Evolutionary conservation across 2,329 filamentous ascomycete genomes (phyloP).

Genomic region (Polychaeton citri): DNA sequence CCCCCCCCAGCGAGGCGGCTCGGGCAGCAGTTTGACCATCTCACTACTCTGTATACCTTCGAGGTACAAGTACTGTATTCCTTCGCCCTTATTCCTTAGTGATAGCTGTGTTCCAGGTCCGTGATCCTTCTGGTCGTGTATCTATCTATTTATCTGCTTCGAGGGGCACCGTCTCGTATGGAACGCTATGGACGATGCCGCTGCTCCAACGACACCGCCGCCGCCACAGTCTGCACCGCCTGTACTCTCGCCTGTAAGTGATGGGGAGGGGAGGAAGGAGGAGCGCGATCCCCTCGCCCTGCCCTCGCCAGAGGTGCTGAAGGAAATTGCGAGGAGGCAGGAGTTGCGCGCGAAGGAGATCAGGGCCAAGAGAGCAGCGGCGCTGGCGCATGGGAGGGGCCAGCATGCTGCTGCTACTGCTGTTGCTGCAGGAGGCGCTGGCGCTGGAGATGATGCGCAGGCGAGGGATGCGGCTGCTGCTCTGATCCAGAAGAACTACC

Average conservation of each 20-base stretch:
- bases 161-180: neutral
- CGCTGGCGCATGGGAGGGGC: conserved; percentile 2
- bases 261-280: too few relatives aligned
- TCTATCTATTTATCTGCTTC: too few relatives aligned
- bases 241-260: too few relatives aligned
- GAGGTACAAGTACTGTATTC: too few relatives aligned
- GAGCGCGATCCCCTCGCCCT: conserved; percentile 13
- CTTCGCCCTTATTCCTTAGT: too few relatives aligned
- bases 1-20: too few relatives aligned
- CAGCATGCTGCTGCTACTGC: neutral
- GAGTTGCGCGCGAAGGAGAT: conserved; percentile 16
- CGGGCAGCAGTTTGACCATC: too few relatives aligned
- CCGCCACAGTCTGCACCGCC: too few relatives aligned
- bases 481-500: conserved; percentile 48
- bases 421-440: neutral
- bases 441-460: neutral
- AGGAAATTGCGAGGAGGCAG: conserved; percentile 22
- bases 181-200: neutral
- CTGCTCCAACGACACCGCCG: neutral
- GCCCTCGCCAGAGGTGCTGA: conserved; percentile 19
- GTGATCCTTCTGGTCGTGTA: too few relatives aligned
- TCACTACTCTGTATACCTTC: too few relatives aligned
- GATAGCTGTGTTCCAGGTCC: too few relatives aligned
- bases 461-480: conserved; percentile 14
- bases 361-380: conserved; percentile 7